These are phyloP conservation scores for Dacryopinax spathularia DNA, from an alignment of 768 basidiomycete genomes.

Conservation along the genomic window DNA sequence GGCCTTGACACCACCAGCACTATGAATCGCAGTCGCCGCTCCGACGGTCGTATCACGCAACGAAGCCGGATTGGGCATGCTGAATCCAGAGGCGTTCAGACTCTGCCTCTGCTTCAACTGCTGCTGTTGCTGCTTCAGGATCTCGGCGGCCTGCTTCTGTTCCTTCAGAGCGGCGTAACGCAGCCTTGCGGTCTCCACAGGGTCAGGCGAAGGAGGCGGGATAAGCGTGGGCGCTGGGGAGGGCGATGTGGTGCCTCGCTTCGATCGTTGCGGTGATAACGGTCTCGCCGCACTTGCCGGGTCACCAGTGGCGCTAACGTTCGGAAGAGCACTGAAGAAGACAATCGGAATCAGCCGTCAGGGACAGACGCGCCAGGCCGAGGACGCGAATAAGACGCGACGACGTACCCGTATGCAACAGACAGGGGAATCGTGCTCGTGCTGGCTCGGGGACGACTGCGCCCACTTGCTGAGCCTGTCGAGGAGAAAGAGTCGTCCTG, in stretches of 20 bases:
- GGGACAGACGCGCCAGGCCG: no score
- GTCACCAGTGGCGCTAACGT: background rate
- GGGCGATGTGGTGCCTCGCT: background rate
- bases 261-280: background rate
- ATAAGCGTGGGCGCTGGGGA: background rate
- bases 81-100: background rate
- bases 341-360: background rate
- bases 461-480: background rate
- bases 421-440: background rate
- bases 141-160: background rate
- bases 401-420: constrained; percentile 1
- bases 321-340: background rate
- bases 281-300: background rate
- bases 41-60: background rate
- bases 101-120: background rate
- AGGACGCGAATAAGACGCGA: background rate
- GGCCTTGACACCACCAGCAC: background rate
- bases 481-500: constrained; percentile 2
- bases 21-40: background rate
- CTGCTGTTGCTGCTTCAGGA: background rate
- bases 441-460: background rate
- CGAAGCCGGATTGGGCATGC: background rate
- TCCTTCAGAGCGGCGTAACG: constrained; percentile 1
- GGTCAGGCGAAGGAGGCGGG: background rate
- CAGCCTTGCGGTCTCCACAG: background rate